Conservation (phyloP, 768 basidiomycete species). For the Psilocybe cubensis region DNA sequence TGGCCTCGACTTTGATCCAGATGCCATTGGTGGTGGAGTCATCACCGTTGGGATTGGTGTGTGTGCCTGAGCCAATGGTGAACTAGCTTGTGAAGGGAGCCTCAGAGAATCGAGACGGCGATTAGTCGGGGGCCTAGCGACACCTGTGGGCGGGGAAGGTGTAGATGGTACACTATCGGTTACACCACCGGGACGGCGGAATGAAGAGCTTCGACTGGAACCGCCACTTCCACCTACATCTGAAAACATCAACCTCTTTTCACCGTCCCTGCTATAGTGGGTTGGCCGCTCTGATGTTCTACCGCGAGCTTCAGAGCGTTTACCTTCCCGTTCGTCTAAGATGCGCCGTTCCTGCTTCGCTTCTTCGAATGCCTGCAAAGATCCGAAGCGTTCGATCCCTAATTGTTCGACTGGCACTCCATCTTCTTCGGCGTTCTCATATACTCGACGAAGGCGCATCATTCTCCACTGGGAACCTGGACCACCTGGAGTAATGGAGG, state of each 20-base stretch:
- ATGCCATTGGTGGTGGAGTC: conserved; percentile 59
- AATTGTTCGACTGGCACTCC: conserved; percentile 72
- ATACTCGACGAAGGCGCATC: conserved; percentile 91
- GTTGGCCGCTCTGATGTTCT: conserved; percentile 33
- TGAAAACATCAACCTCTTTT: conserved; percentile 69
- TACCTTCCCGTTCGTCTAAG: conserved; percentile 80
- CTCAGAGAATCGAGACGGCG: conserved; percentile 65
- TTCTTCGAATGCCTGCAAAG: conserved; percentile 83
- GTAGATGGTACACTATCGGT: conserved; percentile 60
- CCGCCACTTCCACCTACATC: conserved; percentile 62
- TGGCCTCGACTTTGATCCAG: conserved; percentile 42
- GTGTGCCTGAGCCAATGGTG: conserved; percentile 61
- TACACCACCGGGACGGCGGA: conserved; percentile 77
- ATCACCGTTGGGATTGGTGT: conserved; percentile 93
- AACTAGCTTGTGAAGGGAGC: conserved; percentile 59
- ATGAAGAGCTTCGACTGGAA: conserved; percentile 85
- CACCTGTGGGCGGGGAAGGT: conserved; percentile 53
- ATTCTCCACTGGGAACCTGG: conserved; percentile 97
- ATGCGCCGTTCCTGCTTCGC: conserved; percentile 85
- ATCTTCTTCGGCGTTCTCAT: conserved; percentile 91
- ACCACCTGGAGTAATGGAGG: conserved; percentile 74
- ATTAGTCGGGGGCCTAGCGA: conserved; percentile 40
- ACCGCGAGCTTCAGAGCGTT: conserved; percentile 40
- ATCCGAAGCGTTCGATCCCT: conserved; percentile 87
- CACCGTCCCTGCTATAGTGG: conserved; percentile 39